Percentiles rank a stretch among this genome's conserved stretches.
phyloP scores from a whole-genome alignment of 1,139 yeast species.

The Geotrichum aggregatum region DNA sequence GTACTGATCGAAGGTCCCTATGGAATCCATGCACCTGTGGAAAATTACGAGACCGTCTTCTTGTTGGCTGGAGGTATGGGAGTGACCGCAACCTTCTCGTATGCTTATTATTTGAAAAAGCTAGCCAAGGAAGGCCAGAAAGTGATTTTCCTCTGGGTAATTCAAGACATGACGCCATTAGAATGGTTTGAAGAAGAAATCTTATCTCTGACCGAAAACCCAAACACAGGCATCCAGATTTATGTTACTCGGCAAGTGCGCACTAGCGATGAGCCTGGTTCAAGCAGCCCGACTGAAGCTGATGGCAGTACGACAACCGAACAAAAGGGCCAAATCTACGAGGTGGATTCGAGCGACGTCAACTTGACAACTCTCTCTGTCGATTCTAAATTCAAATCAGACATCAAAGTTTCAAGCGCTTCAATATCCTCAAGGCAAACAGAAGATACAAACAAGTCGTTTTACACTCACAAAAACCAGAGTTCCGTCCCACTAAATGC shows the following conservation, averaged over 20 bases:
- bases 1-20: constrained; percentile 59
- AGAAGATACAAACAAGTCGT: neutral
- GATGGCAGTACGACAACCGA: neutral
- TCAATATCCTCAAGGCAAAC: no score
- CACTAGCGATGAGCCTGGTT: constrained; percentile 1
- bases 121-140: constrained; percentile 29
- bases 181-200: constrained; percentile 44
- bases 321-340: no score
- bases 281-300: neutral
- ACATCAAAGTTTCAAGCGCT: no score
- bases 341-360: no score
- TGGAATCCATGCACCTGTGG: constrained; percentile 48
- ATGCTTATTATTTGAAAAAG: constrained; percentile 24
- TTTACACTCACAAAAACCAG: neutral
- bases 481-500: constrained; percentile 3
- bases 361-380: no score
- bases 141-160: constrained; percentile 50
- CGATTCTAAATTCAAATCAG: no score
- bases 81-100: constrained; percentile 48
- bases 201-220: constrained; percentile 12
- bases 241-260: constrained; percentile 22
- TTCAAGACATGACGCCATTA: constrained; percentile 45
- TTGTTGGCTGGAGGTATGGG: constrained; percentile 67
- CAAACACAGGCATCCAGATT: constrained; percentile 22
- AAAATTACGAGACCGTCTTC: constrained; percentile 49